phyloP scores from a whole-genome alignment of 352 stramenopile species.

The Phytophthora podocarpi region DNA sequence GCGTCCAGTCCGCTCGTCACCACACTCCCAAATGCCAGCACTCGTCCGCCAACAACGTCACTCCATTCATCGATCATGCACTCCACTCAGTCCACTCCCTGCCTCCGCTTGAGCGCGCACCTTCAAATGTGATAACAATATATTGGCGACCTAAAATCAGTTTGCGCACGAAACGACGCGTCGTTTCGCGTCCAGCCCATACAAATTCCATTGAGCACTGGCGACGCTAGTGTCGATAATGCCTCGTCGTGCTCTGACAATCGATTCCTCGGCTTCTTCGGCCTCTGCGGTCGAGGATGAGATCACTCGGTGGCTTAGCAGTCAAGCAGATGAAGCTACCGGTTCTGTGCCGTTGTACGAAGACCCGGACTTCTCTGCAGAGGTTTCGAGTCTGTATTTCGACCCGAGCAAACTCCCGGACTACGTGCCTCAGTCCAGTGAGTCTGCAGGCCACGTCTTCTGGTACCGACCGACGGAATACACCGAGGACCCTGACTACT shows the following conservation, averaged over 20 bases:
- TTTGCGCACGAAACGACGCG: constrained; percentile 10
- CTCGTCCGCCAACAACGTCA: constrained; percentile 68
- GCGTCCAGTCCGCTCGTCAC: constrained; percentile 51
- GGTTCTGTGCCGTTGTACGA: constrained; percentile 46
- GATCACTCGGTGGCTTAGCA: constrained; percentile 46
- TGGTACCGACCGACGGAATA: constrained; percentile 84
- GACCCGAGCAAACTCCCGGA: constrained; percentile 62
- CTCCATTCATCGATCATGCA: constrained; percentile 45
- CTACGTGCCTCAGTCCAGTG: constrained; percentile 44
- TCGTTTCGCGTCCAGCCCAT: constrained; percentile 4
- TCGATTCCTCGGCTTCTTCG: constrained; percentile 28
- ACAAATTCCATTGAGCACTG: not conserved
- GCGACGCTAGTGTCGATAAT: constrained; percentile 7
- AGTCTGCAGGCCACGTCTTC: constrained; percentile 26
- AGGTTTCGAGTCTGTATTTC: constrained; percentile 60
- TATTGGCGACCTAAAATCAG: too few species aligned
- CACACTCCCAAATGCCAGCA: constrained; percentile 47
- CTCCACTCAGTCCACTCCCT: not conserved
- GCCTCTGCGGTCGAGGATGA: constrained; percentile 45
- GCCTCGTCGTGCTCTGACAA: constrained; percentile 14
- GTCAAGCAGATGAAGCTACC: constrained; percentile 26
- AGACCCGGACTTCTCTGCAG: constrained; percentile 57
- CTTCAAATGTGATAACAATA: too few species aligned
- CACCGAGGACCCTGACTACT: constrained; percentile 82
- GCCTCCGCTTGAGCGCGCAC: constrained; percentile 7